phyloP scores from a whole-genome alignment of 2,329 filamentous ascomycete genomes.

The Hymenoscyphus occultus region DNA sequence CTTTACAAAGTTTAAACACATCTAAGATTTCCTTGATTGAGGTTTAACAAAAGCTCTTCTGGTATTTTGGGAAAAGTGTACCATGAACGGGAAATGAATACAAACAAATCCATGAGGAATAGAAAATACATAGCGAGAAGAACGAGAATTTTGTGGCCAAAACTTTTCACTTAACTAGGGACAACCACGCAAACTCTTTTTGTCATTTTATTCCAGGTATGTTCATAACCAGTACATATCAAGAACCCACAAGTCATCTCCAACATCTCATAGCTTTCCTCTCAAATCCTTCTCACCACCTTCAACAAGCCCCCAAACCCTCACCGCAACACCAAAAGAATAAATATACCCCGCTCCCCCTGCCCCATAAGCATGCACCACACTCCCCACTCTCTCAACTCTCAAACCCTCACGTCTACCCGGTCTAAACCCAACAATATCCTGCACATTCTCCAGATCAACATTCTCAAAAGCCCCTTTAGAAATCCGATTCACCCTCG shows the following conservation, averaged over 20 bases:
- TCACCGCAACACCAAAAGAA: slow-evolving; percentile 31
- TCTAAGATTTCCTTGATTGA: no score
- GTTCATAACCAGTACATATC: neutral
- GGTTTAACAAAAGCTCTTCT: no score
- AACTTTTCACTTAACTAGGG: no score
- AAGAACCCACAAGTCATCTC: neutral
- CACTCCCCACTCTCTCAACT: slow-evolving; percentile 27
- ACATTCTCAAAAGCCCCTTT: slow-evolving; percentile 26
- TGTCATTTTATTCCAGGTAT: no score
- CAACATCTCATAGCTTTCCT: neutral
- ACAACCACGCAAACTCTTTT: no score
- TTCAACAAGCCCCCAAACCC: slow-evolving; percentile 15
- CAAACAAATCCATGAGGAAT: no score
- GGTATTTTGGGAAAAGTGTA: no score
- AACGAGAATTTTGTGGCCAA: no score
- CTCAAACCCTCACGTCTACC: slow-evolving; percentile 29
- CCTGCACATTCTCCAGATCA: slow-evolving; percentile 17
- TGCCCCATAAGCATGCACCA: slow-evolving; percentile 31
- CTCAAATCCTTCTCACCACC: neutral
- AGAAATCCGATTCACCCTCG: slow-evolving; percentile 28
- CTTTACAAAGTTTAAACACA: no score
- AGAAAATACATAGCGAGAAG: no score
- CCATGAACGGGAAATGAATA: no score
- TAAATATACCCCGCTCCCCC: slow-evolving; percentile 32
- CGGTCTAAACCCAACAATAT: slow-evolving; percentile 31